These are phyloP conservation scores for Candida glucosophila DNA, from an alignment of 1,139 yeast species.

Conservation along the genomic window DNA sequence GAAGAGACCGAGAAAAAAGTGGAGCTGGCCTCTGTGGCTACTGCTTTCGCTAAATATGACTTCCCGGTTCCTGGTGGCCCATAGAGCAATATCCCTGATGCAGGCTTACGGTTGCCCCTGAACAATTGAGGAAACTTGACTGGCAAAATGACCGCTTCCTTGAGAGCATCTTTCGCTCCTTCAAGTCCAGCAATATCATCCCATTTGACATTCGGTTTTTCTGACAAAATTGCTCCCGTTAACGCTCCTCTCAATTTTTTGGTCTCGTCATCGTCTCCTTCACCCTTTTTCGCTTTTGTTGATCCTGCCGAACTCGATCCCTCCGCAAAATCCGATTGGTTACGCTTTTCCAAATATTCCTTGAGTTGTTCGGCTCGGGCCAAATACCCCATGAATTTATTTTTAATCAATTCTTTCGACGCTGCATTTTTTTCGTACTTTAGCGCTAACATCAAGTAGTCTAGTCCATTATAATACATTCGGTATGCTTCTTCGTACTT, in stretches of 20 bases:
- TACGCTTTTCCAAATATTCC: slow-evolving; percentile 71
- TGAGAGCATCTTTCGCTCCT: slow-evolving; percentile 89
- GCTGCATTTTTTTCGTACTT: slow-evolving; percentile 91
- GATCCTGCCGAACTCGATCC: slow-evolving; percentile 44
- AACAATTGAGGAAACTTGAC: slow-evolving; percentile 91
- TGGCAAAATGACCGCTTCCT: slow-evolving; percentile 95
- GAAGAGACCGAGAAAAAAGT: slow-evolving; percentile 94
- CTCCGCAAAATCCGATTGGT: slow-evolving; percentile 40
- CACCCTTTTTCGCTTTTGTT: slow-evolving; percentile 49
- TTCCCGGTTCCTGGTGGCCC: slow-evolving; percentile 99
- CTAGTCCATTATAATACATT: slow-evolving; percentile 86
- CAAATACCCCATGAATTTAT: slow-evolving; percentile 85
- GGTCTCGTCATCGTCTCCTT: slow-evolving; percentile 59
- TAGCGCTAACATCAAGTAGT: slow-evolving; percentile 89
- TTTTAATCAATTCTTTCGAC: slow-evolving; percentile 80
- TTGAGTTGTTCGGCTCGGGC: slow-evolving; percentile 92
- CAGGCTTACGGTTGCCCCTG: slow-evolving; percentile 90
- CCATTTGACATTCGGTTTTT: slow-evolving; percentile 92
- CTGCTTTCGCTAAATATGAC: slow-evolving; percentile 93
- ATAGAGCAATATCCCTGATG: slow-evolving; percentile 81
- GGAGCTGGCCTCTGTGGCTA: slow-evolving; percentile 96
- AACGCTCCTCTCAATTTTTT: slow-evolving; percentile 87
- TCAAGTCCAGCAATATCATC: slow-evolving; percentile 95
- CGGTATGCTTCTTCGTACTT: slow-evolving; percentile 92
- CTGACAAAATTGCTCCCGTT: slow-evolving; percentile 86